Evolutionary conservation across 2,329 filamentous ascomycete genomes (phyloP).

Genomic region (Colletotrichum eremochloae): DNA sequence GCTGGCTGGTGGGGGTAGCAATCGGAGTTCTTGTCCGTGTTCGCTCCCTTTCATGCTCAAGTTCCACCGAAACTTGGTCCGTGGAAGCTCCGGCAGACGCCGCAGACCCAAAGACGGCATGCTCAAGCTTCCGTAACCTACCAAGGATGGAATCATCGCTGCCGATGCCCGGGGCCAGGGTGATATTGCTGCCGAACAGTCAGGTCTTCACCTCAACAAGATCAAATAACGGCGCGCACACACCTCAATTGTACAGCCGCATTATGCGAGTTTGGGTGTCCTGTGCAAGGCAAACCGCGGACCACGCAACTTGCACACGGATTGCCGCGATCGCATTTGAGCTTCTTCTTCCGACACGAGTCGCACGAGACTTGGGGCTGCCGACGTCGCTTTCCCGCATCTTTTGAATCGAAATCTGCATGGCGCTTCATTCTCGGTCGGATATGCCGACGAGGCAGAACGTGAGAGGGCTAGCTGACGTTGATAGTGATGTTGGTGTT

Average conservation of each 20-base stretch:
- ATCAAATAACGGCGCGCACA: neutral
- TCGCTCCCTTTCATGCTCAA: no score
- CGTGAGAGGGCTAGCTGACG: neutral
- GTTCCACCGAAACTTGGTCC: neutral
- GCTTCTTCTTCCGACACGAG: slow-evolving; percentile 51
- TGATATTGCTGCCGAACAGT: neutral
- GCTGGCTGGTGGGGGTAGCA: neutral
- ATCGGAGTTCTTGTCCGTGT: neutral
- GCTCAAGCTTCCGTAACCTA: slow-evolving; percentile 47
- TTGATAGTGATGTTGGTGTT: neutral
- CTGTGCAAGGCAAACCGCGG: slow-evolving; percentile 46
- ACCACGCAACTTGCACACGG: slow-evolving; percentile 49
- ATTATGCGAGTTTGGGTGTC: slow-evolving; percentile 20
- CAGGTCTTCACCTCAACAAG: neutral
- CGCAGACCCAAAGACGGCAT: slow-evolving; percentile 46
- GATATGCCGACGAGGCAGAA: neutral
- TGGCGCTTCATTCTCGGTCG: slow-evolving; percentile 29
- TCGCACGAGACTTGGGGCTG: slow-evolving; percentile 51
- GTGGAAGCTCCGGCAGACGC: slow-evolving; percentile 5
- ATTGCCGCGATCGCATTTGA: slow-evolving; percentile 49
- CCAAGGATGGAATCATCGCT: slow-evolving; percentile 42
- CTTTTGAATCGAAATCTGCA: neutral
- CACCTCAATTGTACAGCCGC: neutral
- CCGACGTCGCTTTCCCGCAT: slow-evolving; percentile 36
- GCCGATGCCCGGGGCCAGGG: slow-evolving; percentile 4